Percentiles rank a stretch among this genome's conserved stretches.
phyloP scores from a whole-genome alignment of 495 filamentous ascomycete species.

The Trichoderma parareesei region DNA sequence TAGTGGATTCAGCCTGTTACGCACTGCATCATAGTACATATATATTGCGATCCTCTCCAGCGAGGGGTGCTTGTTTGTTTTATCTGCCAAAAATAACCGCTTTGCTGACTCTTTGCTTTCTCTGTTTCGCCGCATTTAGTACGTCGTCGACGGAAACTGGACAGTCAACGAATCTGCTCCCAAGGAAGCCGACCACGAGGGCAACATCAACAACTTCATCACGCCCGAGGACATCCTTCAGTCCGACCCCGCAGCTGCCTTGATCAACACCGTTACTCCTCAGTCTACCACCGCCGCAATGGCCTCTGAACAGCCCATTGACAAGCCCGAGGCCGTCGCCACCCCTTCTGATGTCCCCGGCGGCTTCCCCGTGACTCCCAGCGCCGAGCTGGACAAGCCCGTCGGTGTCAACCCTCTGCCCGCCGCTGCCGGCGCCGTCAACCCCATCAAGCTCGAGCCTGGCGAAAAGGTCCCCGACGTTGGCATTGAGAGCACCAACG shows the following conservation, averaged over 20 bases:
- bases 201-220: slow-evolving; percentile 87
- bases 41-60: slow-evolving; percentile 4
- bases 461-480: slow-evolving; percentile 71
- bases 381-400: slow-evolving; percentile 36
- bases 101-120: neutral
- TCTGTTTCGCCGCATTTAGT: slow-evolving; percentile 41
- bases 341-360: slow-evolving; percentile 52
- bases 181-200: slow-evolving; percentile 65
- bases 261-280: slow-evolving; percentile 63
- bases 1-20: slow-evolving; percentile 9
- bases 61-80: neutral
- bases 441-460: slow-evolving; percentile 71
- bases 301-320: slow-evolving; percentile 59
- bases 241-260: slow-evolving; percentile 35
- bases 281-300: slow-evolving; percentile 67
- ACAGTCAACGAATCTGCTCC: slow-evolving; percentile 67
- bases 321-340: slow-evolving; percentile 23
- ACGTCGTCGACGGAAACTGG: slow-evolving; percentile 88
- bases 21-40: slow-evolving; percentile 9
- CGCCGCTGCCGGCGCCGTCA: slow-evolving; percentile 66
- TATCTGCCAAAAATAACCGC: neutral
- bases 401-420: slow-evolving; percentile 69
- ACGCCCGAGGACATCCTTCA: slow-evolving; percentile 59
- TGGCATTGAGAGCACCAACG: slow-evolving; percentile 45
- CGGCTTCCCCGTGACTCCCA: slow-evolving; percentile 71